phyloP scores from a whole-genome alignment of 805 yeast genomes.

The Ogataea dorogensis region DNA sequence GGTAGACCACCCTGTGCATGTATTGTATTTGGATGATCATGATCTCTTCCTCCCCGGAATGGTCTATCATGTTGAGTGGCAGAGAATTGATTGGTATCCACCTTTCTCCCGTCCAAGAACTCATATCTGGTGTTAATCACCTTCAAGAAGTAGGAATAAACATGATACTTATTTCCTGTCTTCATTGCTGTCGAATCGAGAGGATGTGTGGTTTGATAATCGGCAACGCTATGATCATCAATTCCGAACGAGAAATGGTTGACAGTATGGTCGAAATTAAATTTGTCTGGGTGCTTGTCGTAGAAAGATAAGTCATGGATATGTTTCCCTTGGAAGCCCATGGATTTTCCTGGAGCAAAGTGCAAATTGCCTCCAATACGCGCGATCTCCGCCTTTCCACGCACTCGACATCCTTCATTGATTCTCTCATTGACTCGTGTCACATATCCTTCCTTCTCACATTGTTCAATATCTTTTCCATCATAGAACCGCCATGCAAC shows the following conservation, averaged over 20 bases:
- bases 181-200: constrained; percentile 51
- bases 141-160: constrained; percentile 77
- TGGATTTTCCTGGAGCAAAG: constrained; percentile 92
- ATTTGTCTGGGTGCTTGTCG: constrained; percentile 49
- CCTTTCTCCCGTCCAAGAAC: constrained; percentile 47
- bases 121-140: constrained; percentile 90
- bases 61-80: constrained; percentile 89
- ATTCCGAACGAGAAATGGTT: constrained; percentile 84
- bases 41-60: constrained; percentile 80
- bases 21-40: constrained; percentile 83
- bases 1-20: constrained; percentile 88
- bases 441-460: constrained; percentile 87
- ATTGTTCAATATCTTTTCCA: constrained; percentile 83
- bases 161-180: constrained; percentile 52
- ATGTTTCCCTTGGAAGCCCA: constrained; percentile 58
- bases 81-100: constrained; percentile 88
- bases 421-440: constrained; percentile 54
- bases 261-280: constrained; percentile 74
- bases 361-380: constrained; percentile 89
- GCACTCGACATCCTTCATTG: constrained; percentile 83
- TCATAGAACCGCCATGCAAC: constrained; percentile 88
- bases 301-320: constrained; percentile 82
- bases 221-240: constrained; percentile 36
- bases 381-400: constrained; percentile 76
- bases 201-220: constrained; percentile 56